Evolutionary conservation across 148 eudicot genomes (phyloP).

Genomic region (Amaranthus palmeri): DNA sequence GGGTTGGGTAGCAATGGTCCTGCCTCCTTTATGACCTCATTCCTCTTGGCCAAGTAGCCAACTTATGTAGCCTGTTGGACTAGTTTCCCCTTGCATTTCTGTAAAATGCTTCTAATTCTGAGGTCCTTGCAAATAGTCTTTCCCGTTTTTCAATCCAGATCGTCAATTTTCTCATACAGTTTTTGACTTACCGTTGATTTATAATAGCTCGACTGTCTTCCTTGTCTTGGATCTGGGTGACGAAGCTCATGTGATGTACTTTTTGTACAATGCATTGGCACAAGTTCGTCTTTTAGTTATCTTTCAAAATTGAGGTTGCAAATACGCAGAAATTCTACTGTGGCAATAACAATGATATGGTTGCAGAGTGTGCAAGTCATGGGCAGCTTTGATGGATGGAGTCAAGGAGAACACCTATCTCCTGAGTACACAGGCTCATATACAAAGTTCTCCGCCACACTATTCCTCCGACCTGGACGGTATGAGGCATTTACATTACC

Average conservation of each 20-base stretch:
- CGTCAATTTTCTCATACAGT: background rate
- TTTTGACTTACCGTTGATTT: background rate
- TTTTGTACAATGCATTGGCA: background rate
- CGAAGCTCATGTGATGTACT: background rate
- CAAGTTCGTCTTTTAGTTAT: background rate
- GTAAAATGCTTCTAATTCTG: background rate
- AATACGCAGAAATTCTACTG: background rate
- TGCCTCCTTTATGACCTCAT: too few relatives aligned
- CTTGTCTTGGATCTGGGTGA: background rate
- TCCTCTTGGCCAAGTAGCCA: too few relatives aligned
- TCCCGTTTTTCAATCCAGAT: background rate
- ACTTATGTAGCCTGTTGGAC: background rate
- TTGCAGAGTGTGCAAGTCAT: conserved; percentile 89
- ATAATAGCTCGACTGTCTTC: background rate
- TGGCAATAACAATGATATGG: background rate
- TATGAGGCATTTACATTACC: conserved; percentile 13
- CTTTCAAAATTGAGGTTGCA: background rate
- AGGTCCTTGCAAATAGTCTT: background rate
- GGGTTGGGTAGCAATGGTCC: too few relatives aligned
- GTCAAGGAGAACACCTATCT: conserved; percentile 83
- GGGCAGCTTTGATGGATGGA: conserved; percentile 98
- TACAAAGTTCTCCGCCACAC: conserved; percentile 59
- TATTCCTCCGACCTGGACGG: conserved; percentile 93
- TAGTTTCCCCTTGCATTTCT: background rate
- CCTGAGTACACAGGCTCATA: conserved; percentile 77